phyloP scores from a whole-genome alignment of 352 stramenopile species.

The Phytophthora foliorum region DNA sequence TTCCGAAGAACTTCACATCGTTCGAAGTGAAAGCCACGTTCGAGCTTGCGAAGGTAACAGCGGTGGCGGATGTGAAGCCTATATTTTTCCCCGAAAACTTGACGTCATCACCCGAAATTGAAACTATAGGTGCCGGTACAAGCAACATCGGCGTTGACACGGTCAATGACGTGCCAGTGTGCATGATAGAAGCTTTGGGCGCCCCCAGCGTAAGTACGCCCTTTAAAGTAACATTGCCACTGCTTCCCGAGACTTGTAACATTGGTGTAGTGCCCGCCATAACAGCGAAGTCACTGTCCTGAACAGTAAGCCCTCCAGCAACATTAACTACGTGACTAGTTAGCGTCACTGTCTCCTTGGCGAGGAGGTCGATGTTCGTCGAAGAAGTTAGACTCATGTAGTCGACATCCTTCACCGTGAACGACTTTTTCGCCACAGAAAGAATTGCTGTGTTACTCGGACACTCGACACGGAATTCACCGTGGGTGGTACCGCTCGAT shows the following conservation, averaged over 20 bases:
- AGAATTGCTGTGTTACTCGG: conserved; percentile 37
- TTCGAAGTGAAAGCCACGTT: conserved; percentile 7
- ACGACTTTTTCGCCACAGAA: conserved; percentile 36
- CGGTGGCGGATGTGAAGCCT: not conserved
- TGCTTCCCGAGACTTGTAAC: conserved; percentile 29
- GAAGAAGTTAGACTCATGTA: conserved; percentile 43
- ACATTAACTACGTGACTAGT: conserved; percentile 35
- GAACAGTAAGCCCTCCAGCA: conserved; percentile 39
- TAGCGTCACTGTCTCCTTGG: conserved; percentile 43
- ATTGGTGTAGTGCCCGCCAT: conserved; percentile 9
- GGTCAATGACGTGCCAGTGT: conserved; percentile 44
- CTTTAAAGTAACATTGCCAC: conserved; percentile 36
- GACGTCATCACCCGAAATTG: conserved; percentile 18
- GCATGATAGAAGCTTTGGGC: conserved; percentile 32
- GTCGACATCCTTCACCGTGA: conserved; percentile 50
- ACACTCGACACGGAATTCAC: conserved; percentile 56
- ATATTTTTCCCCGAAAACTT: conserved; percentile 13
- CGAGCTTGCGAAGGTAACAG: not conserved
- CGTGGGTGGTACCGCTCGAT: conserved; percentile 28
- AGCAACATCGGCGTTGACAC: conserved; percentile 32
- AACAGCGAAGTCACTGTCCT: conserved; percentile 41
- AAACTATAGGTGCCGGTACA: conserved; percentile 15
- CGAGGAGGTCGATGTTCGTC: conserved; percentile 41
- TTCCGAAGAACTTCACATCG: conserved; percentile 5
- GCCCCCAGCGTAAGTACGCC: conserved; percentile 38